Evolutionary conservation across 257 asterid species (phyloP).

Genomic region (Solanum ossicruentum): DNA sequence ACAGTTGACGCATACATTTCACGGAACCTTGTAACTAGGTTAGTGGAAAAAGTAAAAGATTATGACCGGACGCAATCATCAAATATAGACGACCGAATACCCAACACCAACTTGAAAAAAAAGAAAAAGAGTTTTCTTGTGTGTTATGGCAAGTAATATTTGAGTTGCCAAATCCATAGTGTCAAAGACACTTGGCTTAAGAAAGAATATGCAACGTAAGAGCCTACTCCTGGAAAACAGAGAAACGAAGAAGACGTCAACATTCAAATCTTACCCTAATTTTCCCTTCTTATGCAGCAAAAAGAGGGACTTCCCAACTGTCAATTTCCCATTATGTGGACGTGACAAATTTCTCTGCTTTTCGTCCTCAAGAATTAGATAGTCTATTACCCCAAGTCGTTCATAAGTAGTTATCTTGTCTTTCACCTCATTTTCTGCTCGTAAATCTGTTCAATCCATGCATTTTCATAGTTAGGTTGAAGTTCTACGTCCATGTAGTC

Average conservation of each 20-base stretch:
- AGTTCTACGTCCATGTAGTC: slow-evolving; percentile 29
- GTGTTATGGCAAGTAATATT: no score
- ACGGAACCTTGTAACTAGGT: no score
- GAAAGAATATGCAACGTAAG: neutral
- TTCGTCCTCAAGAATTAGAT: neutral
- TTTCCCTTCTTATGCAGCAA: neutral
- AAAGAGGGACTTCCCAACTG: neutral
- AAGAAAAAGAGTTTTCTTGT: no score
- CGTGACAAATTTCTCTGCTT: neutral
- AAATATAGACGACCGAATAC: no score
- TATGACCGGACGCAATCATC: no score
- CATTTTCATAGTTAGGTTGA: slow-evolving; percentile 45
- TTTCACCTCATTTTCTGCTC: neutral
- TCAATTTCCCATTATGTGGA: neutral
- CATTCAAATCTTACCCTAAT: neutral
- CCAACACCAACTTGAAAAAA: no score
- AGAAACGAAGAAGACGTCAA: neutral
- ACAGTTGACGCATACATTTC: no score
- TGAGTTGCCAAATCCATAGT: neutral
- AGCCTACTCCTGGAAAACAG: neutral
- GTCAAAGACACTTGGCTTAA: neutral
- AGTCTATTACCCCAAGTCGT: neutral
- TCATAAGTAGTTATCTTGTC: neutral
- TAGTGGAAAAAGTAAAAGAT: no score
- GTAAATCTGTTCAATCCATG: neutral